A percentile compares a stretch with the other conserved stretches of the same genome.
Evolutionary conservation across 805 yeast genomes (phyloP).

Genomic region (Clavispora santaluciae): DNA sequence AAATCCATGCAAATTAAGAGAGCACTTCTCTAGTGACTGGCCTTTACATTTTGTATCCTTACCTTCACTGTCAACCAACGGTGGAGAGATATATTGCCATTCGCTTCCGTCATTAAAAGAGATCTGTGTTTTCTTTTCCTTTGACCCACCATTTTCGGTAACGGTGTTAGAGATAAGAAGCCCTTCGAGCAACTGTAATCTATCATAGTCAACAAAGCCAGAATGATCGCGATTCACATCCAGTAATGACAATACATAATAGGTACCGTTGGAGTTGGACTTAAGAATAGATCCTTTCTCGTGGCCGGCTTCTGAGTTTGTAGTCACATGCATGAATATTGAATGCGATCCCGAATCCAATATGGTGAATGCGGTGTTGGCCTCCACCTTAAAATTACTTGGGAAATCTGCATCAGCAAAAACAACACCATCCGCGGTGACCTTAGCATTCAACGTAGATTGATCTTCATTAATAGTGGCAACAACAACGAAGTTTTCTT

Average conservation of each 20-base stretch:
- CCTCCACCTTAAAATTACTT: conserved; percentile 48
- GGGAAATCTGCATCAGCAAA: conserved; percentile 85
- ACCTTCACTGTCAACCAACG: conserved; percentile 58
- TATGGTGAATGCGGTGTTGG: conserved; percentile 64
- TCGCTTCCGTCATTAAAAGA: conserved; percentile 90
- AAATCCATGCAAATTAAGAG: conserved; percentile 82
- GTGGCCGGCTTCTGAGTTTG: conserved; percentile 40
- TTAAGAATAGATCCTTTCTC: conserved; percentile 81
- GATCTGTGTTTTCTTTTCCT: conserved; percentile 64
- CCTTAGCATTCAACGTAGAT: conserved; percentile 55
- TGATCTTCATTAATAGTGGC: conserved; percentile 50
- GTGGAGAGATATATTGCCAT: conserved; percentile 74
- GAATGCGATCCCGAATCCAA: conserved; percentile 69
- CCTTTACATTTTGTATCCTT: conserved; percentile 50
- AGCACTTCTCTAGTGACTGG: conserved; percentile 53
- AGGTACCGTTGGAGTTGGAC: conserved; percentile 88
- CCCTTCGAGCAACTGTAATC: conserved; percentile 80
- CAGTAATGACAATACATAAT: conserved; percentile 63
- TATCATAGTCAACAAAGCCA: conserved; percentile 89
- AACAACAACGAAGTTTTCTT: conserved; percentile 67
- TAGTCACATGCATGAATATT: conserved; percentile 79
- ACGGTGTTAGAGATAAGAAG: conserved; percentile 72
- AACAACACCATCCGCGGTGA: conserved; percentile 69
- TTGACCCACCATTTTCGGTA: conserved; percentile 46
- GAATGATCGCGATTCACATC: conserved; percentile 66